These are phyloP conservation scores for Ceratocystis ficicola DNA, from an alignment of 2,329 filamentous ascomycete species.

Conservation along the genomic window DNA sequence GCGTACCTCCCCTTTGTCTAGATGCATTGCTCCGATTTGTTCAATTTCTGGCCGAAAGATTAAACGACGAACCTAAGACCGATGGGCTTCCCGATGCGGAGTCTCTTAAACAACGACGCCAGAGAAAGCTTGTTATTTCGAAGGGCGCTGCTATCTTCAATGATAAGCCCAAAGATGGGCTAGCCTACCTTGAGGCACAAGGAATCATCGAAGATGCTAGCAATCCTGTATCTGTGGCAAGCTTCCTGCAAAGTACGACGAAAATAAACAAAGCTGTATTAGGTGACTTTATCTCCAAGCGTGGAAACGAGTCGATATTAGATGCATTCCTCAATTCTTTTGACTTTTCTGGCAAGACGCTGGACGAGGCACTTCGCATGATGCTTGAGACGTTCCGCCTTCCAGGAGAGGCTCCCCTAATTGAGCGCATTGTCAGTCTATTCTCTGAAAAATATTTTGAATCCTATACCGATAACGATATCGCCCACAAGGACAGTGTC, in stretches of 20 bases:
- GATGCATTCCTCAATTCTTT: constrained; percentile 77
- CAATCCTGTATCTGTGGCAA: constrained; percentile 67
- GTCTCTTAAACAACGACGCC: constrained; percentile 56
- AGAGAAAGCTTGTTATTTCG: constrained; percentile 77
- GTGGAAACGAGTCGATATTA: constrained; percentile 71
- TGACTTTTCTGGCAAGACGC: constrained; percentile 72
- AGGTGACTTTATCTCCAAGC: constrained; percentile 88
- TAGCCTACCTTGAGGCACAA: constrained; percentile 73
- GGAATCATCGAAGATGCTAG: constrained; percentile 69
- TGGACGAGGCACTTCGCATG: constrained; percentile 78
- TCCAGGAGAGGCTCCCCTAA: constrained; percentile 83
- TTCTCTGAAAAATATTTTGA: constrained; percentile 81
- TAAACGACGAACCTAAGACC: constrained; percentile 52
- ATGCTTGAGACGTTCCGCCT: constrained; percentile 87
- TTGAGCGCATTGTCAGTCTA: constrained; percentile 77
- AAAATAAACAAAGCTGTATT: constrained; percentile 81
- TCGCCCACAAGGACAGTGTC: constrained; percentile 75
- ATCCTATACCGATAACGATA: constrained; percentile 51
- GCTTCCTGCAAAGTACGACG: constrained; percentile 75
- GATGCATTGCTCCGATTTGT: constrained; percentile 85
- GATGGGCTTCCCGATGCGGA: constrained; percentile 52
- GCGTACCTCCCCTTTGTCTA: constrained; percentile 85
- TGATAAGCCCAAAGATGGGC: constrained; percentile 78
- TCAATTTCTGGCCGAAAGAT: constrained; percentile 77
- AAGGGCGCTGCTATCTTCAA: constrained; percentile 86